A percentile compares a stretch with the other conserved stretches of the same genome.
Conservation (phyloP, 331 rosid species). For the Malus hybrid region DNA sequence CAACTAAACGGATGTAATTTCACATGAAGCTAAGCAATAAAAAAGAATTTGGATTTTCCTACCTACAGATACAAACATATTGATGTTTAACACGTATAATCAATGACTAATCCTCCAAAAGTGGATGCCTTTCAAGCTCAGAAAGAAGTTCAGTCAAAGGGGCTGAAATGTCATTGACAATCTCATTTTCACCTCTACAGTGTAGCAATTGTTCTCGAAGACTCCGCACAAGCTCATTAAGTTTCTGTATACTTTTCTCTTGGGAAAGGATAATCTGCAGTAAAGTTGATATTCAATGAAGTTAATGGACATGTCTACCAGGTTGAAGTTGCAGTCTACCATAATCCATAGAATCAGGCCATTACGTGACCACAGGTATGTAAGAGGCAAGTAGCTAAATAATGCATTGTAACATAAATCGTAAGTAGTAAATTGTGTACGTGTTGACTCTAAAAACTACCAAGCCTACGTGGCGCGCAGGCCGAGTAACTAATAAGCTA, state of each 20-base stretch:
- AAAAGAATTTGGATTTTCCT: constrained; percentile 13
- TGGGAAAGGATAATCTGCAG: constrained; percentile 70
- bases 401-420: neutral
- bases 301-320: neutral
- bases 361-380: neutral
- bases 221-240: constrained; percentile 65
- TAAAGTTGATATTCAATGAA: neutral
- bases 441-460: no score
- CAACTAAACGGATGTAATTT: neutral
- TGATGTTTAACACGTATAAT: neutral
- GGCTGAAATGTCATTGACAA: constrained; percentile 35
- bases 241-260: constrained; percentile 71
- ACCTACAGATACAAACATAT: constrained; percentile 17
- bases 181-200: constrained; percentile 54
- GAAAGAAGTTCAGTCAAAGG: constrained; percentile 50
- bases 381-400: neutral
- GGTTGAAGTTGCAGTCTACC: neutral
- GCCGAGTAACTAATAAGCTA: no score
- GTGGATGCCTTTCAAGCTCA: constrained; percentile 60
- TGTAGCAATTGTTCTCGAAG: constrained; percentile 61
- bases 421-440: neutral
- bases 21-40: constrained; percentile 7
- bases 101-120: constrained; percentile 50
- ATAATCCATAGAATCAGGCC: neutral
- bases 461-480: no score